Base-by-base conservation (phyloP, 2,329 filamentous ascomycete genomes). In the Fusarium albidum region DNA sequence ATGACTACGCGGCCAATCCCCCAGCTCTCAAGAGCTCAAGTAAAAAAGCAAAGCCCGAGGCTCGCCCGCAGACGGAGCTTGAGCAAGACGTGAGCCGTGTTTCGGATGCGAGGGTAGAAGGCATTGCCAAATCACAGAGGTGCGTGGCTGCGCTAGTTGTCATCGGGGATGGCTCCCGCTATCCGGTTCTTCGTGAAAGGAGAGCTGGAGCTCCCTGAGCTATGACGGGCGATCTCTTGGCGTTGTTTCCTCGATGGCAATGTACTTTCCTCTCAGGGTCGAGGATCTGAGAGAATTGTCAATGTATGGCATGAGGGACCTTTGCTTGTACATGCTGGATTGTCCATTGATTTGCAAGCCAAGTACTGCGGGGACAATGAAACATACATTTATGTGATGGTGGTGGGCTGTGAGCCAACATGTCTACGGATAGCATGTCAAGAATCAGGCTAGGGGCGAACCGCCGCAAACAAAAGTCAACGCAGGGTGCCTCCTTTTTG, bases 51-150 rank as follows among this genome's bases (percentile, higher is more conserved):
- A 21, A 21, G 5, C 21, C 4, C 21, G 40, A 29, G n/a, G 15
- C 26, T 3, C 12, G 5, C 18, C 17, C 11, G 15, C n/a, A 28
- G n/a, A 45, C 31, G 6, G 42, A 32, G 34, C 17, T 40, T 32
- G 18, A 46, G 14, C 12, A 29, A 9, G 21, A 28, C 17, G 13
- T 11, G 29, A 9, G 21, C 25, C 17, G 9, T 11, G 29, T 49
- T 32, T 57, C 13, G 27, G 15, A 45, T 37, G 18, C 4, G 25
- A 18, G 14, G 12, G 17, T 15, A 7, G 6, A 10, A 3, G 10
- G 11, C 43, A 57, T 42, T 32, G 14, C 12, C 52, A 48, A 59
- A 45, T 45, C 46, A 60, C 34, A 26, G 9, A n/a, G 25, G 29
- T n/a, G 27, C n/a, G 31, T 46, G 44, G 48, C 44, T 61, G 43